Base-by-base conservation (phyloP, 768 basidiomycete genomes). In the Grammothele lineata region DNA sequence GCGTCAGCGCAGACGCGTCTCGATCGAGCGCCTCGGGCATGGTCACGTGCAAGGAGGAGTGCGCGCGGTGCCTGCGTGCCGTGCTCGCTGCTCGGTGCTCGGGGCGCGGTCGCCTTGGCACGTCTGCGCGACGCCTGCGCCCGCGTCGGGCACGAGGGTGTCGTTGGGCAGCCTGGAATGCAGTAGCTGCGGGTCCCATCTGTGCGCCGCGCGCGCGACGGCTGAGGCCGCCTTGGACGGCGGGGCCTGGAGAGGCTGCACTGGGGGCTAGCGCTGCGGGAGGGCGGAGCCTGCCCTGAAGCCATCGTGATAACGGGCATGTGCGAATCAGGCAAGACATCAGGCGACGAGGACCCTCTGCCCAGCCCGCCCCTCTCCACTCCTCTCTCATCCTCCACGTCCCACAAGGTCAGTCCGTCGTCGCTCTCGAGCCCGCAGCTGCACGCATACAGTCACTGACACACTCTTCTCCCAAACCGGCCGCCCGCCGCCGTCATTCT, bases 281-380 rank as follows among this genome's bases (percentile, higher is more conserved):
- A 26, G 9, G 44, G 24, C 17, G 24, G 21, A 26, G 53, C 62
- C 55, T 60, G 62, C 62, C 62, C 62, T 63, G 48, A 63, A 63
- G 37, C 47, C 37, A 54, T 61, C 60, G 57, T 55, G 62, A 63
- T 63, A 63, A 61, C 50, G 57, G 45, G 52, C 45, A 49, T 40
- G 32, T 38, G 41, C 39, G 44, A 45, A 51, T 47, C 43, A 39
- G 45, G 39, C 27, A 30, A 7, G 8, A 30, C 8, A 30, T 30
- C 27, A 30, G 27, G 14, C 51, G 47, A 49, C 56, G 25, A 44
- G 42, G 54, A 49, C 56, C 56, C 56, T 57, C 55, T 61, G 59
- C 57, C 57, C 57, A 57, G 50, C 27, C 27, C n/a, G 50, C 51
- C 57, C 59, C 56, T 51, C 62, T 50, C 51, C 50, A 25, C 49